Evolutionary conservation across 805 yeast species (phyloP).

Genomic region (Starmerella bombi): DNA sequence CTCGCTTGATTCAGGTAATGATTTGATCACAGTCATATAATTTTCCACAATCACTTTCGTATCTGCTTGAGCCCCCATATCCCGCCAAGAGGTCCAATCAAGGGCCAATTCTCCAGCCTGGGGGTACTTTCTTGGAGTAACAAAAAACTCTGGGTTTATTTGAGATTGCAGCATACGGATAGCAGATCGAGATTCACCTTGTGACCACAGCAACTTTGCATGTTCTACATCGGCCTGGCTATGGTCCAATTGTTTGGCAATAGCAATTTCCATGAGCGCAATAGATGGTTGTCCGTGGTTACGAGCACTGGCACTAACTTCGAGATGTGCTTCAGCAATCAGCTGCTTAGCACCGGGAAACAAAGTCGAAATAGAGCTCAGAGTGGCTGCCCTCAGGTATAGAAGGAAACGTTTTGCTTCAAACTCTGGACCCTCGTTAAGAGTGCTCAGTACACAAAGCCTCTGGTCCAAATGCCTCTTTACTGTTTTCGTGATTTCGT

Average conservation of each 20-base stretch:
- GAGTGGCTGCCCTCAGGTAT: conserved; percentile 43
- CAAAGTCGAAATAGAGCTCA: conserved; percentile 5
- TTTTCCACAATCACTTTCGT: conserved; percentile 59
- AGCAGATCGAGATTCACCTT: conserved; percentile 79
- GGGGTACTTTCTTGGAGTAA: conserved; percentile 7
- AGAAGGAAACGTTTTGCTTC: conserved; percentile 47
- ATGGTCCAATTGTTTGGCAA: conserved; percentile 14
- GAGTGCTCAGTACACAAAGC: conserved; percentile 20
- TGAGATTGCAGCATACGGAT: conserved; percentile 45
- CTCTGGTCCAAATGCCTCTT: conserved; percentile 8
- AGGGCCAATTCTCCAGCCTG: conserved; percentile 41
- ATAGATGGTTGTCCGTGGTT: conserved; percentile 55
- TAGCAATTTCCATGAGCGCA: conserved; percentile 17
- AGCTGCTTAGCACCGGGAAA: conserved; percentile 17
- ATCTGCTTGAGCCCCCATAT: conserved; percentile 68
- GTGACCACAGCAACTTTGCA: conserved; percentile 64
- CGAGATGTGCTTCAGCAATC: conserved; percentile 40
- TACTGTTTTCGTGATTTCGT: background rate
- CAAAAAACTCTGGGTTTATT: conserved; percentile 17
- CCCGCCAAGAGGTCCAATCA: conserved; percentile 79
- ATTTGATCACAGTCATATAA: conserved; percentile 44
- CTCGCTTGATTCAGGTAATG: conserved; percentile 54
- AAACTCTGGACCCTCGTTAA: conserved; percentile 38
- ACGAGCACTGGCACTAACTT: conserved; percentile 22
- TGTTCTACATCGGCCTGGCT: conserved; percentile 13